Evolutionary conservation across 2,329 filamentous ascomycete genomes (phyloP).

Genomic region (Phyllosticta citribraziliensis): DNA sequence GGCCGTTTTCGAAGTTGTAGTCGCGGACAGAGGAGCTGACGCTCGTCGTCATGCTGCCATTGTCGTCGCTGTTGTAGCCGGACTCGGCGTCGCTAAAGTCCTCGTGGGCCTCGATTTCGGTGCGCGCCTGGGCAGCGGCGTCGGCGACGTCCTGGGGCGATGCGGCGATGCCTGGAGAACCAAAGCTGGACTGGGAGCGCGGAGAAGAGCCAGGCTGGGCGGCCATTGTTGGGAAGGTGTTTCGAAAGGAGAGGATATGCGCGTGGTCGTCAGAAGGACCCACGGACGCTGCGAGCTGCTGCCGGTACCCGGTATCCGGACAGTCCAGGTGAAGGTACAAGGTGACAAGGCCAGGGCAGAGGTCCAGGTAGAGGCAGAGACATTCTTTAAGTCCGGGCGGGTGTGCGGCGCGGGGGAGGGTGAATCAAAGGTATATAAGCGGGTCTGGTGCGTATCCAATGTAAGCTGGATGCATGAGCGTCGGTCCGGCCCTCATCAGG

Average conservation of each 20-base stretch:
- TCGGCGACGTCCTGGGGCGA: constrained; percentile 1
- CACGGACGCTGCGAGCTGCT: neutral
- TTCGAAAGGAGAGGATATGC: neutral
- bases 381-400: neutral
- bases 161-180: neutral
- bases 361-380: neutral
- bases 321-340: neutral
- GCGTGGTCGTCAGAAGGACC: no score
- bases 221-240: neutral
- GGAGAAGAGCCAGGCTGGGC: constrained; percentile 2
- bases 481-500: neutral
- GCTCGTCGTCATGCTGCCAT: constrained; percentile 18
- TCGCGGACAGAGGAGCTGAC: constrained; percentile 27
- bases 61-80: constrained; percentile 4
- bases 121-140: constrained; percentile 6
- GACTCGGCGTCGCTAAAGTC: constrained; percentile 8
- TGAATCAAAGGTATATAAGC: no score
- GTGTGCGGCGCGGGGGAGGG: neutral
- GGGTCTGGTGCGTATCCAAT: neutral
- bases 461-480: neutral
- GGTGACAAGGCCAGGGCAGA: neutral
- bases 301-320: neutral
- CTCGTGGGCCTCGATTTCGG: constrained; percentile 3
- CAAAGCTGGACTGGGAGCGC: neutral
- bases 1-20: constrained; percentile 29